Conservation (phyloP, 441 rosid species). For the Eruca vesicaria region DNA sequence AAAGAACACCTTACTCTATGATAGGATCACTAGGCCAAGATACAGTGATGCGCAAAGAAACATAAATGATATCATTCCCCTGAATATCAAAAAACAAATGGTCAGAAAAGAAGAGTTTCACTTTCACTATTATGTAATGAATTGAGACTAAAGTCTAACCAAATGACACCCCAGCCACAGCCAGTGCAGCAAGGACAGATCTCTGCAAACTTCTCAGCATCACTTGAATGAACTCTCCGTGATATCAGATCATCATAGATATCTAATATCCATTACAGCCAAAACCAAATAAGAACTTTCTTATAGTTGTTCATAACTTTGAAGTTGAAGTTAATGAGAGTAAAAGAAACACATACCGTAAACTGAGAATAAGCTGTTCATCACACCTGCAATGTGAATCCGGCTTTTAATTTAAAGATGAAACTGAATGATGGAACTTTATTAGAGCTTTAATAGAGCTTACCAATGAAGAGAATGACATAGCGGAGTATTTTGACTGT, state of each 20-base stretch:
- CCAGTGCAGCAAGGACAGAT: conserved; percentile 90
- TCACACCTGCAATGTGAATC: conserved; percentile 61
- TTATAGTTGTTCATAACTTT: background rate
- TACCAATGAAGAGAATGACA: conserved; percentile 90
- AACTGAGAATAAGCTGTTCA: conserved; percentile 93
- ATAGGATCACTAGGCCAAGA: conserved; percentile 79
- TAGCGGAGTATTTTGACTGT: conserved; percentile 73
- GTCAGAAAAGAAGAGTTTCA: background rate
- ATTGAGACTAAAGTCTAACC: conserved; percentile 41
- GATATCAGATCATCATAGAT: conserved; percentile 91
- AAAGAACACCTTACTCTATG: conserved; percentile 47
- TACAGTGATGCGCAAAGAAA: conserved; percentile 74
- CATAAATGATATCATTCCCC: conserved; percentile 84
- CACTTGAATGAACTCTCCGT: conserved; percentile 79
- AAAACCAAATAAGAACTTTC: background rate
- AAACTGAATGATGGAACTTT: background rate
- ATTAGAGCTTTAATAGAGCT: background rate
- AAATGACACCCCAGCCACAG: conserved; percentile 87
- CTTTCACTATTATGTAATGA: background rate
- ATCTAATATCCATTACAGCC: conserved; percentile 44
- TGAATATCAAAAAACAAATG: conserved; percentile 30
- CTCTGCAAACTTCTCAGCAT: conserved; percentile 97
- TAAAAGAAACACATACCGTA: conserved; percentile 49
- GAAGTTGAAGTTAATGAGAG: background rate
- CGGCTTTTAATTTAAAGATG: background rate